Base-by-base conservation (phyloP, 2,329 filamentous ascomycete genomes). In the Fusarium sp. region DNA sequence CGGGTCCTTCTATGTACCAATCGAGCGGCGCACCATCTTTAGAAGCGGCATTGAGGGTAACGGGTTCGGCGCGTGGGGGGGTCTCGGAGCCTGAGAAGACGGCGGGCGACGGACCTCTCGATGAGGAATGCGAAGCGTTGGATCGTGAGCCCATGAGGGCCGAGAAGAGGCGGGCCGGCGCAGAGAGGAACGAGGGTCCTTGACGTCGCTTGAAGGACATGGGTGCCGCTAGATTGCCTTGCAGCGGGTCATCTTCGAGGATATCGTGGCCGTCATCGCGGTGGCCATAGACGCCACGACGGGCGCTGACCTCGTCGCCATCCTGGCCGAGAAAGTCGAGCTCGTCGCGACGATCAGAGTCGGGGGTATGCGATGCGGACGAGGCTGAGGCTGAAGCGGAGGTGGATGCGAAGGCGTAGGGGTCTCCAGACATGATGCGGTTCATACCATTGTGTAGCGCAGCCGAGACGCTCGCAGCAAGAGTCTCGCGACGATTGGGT, bases 1-100 rank as follows among this genome's bases (percentile, higher is more conserved):
- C 94, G 0, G 93, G 93, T 1, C 93, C 93, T 79, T 97, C 95
- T 51, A 91, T 86, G 77, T 96, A 92, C 95, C 95, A 98, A 79
- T 98, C 95, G 49, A 85, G 78, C 4, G 84, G 79, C 29, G 78
- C 75, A 57, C 80, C 83, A 72, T 87, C 84, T 68, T 88, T 87
- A 36, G 77, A 65, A 7, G 74, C 58, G 6, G 65, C 56, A 40
- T 71, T 72, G 57, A 74, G 58, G 51, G 62, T 58, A 34, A 51
- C 3, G 36, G 66, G 27, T 29, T 68, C 68, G 61, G 61, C 38
- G 57, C 53, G 63, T 4, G 69, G 57, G 1, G 70, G 56, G 23
- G 58, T 62, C 27, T 68, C 50, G 25, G 67, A 58, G 38, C 62
- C 56, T 53, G 62, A 36, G 40, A 68, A 64, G 6, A 67, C 63